Percentiles rank a stretch among this genome's conserved stretches.
Evolutionary conservation across 495 filamentous ascomycete genomes (phyloP).

Genomic region (Penicillium antarcticum): DNA sequence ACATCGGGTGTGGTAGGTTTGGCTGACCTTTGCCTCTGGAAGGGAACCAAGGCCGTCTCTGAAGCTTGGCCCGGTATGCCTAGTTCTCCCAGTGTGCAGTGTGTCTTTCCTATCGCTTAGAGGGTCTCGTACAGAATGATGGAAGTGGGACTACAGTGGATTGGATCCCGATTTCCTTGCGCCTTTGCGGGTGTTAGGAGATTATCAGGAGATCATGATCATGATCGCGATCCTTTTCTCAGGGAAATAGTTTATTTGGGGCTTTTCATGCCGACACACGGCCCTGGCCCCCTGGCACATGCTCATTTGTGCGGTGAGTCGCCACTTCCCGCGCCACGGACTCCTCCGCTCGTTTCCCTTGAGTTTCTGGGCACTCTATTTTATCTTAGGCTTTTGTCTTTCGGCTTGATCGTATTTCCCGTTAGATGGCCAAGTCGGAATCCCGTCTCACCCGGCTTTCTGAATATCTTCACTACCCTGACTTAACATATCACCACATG

Average conservation of each 20-base stretch:
- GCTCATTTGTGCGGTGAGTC: background rate
- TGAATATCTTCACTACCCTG: background rate
- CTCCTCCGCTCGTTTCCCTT: background rate
- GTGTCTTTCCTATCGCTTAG: too few relatives aligned
- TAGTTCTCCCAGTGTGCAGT: too few relatives aligned
- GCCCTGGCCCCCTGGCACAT: background rate
- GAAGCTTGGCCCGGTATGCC: background rate
- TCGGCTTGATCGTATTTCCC: background rate
- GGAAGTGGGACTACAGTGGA: too few relatives aligned
- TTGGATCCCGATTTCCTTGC: too few relatives aligned
- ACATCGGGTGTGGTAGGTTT: slow-evolving; percentile 14
- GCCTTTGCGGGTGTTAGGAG: too few relatives aligned
- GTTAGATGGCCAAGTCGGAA: slow-evolving; percentile 2
- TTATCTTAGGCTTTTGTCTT: background rate
- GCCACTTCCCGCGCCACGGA: background rate
- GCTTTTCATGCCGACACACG: too few relatives aligned
- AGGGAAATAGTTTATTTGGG: too few relatives aligned
- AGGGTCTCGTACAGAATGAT: too few relatives aligned
- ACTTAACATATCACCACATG: too few relatives aligned
- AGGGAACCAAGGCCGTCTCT: background rate
- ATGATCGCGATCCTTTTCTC: too few relatives aligned
- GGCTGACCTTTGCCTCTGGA: background rate
- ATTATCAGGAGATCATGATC: too few relatives aligned
- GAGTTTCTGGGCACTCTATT: background rate
- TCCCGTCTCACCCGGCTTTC: background rate